Conservation (phyloP, 2,329 filamentous ascomycete species). For the Huntiella bhutanensis region DNA sequence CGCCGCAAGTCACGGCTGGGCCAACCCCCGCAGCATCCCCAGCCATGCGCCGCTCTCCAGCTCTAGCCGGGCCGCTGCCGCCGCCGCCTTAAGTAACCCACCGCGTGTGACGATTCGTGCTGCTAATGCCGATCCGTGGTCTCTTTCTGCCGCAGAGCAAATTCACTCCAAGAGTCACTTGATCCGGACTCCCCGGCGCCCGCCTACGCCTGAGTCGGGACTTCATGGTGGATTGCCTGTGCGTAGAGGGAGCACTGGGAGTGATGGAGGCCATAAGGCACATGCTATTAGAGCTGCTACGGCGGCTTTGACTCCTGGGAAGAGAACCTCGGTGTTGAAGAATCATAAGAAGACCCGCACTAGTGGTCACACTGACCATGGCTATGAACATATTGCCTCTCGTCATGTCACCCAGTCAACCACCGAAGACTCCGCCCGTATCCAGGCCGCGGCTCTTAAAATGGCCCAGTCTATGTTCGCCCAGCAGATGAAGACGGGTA, state of each 20-base stretch:
- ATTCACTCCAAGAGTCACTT: not conserved
- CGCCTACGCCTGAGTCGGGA: not conserved
- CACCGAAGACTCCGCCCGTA: no score
- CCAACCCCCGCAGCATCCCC: constrained; percentile 36
- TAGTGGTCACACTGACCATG: constrained; percentile 45
- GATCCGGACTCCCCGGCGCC: not conserved
- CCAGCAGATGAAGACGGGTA: constrained; percentile 41
- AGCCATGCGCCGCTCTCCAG: constrained; percentile 29
- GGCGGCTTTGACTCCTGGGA: not conserved
- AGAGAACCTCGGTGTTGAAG: no score
- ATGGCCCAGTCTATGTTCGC: constrained; percentile 83
- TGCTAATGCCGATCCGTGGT: not conserved
- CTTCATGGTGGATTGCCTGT: not conserved
- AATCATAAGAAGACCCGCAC: constrained; percentile 36
- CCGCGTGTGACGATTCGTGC: not conserved
- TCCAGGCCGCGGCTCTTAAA: constrained; percentile 66
- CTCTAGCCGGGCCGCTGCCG: constrained; percentile 28
- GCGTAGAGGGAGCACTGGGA: no score
- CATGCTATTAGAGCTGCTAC: not conserved
- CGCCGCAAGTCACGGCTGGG: constrained; percentile 53
- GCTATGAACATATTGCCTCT: constrained; percentile 34
- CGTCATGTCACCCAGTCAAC: no score
- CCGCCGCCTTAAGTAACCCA: constrained; percentile 1
- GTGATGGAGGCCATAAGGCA: no score
- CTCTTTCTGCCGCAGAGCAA: not conserved